Evolutionary conservation across 2,329 filamentous ascomycete genomes (phyloP).

Genomic region (Talaromyces marneffei): DNA sequence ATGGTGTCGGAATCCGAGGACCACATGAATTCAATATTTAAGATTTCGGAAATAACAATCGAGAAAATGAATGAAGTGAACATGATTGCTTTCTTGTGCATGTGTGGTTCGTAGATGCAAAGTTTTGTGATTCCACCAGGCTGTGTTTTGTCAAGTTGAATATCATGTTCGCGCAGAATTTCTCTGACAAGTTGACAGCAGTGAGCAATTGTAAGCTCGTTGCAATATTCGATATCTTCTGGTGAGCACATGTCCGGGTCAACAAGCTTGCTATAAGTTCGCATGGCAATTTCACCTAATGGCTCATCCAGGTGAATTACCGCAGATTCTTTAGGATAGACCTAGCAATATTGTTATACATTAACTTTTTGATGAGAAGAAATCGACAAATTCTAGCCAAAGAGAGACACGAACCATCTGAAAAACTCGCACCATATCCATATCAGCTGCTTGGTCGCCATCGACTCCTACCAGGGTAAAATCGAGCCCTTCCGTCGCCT

Average conservation of each 20-base stretch:
- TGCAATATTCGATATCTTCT: conserved; percentile 15
- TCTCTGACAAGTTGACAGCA: conserved; percentile 21
- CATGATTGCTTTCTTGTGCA: conserved; percentile 38
- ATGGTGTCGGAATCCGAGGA: conserved; percentile 34
- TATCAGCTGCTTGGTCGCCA: conserved; percentile 24
- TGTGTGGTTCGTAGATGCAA: conserved; percentile 33
- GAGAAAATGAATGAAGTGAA: conserved; percentile 34
- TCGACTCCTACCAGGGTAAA: conserved; percentile 28
- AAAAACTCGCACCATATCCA: conserved; percentile 27
- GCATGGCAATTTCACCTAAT: conserved; percentile 23
- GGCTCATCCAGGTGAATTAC: conserved; percentile 24
- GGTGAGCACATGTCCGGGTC: not conserved
- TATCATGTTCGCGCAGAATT: conserved; percentile 18
- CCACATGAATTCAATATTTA: conserved; percentile 33
- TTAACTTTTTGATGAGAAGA: not conserved
- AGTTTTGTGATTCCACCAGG: conserved; percentile 18
- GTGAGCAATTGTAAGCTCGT: conserved; percentile 19
- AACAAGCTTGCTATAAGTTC: conserved; percentile 10
- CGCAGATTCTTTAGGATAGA: conserved; percentile 20
- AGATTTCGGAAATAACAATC: conserved; percentile 27
- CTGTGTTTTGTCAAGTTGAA: conserved; percentile 14
- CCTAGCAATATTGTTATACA: conserved; percentile 11
- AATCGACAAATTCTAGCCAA: not conserved
- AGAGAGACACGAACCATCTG: conserved; percentile 6
- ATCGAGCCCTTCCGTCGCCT: conserved; percentile 19